Evolutionary conservation across 208 protist genomes (phyloP).

Genomic region (Leishmania turanica): DNA sequence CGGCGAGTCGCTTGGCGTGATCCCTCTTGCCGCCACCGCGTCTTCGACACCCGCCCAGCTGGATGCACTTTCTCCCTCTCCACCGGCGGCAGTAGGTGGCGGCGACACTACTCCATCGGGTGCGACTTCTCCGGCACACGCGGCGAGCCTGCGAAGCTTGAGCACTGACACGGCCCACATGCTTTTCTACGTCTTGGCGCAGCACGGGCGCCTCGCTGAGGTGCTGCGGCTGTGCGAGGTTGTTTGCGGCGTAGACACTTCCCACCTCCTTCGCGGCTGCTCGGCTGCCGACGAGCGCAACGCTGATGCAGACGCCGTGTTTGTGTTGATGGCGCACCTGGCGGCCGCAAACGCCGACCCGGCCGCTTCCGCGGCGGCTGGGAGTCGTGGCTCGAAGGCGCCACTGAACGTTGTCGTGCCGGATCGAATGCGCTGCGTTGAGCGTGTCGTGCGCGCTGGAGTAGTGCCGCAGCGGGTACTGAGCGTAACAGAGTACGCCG

Average conservation of each 20-base stretch:
- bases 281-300: background rate
- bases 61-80: background rate
- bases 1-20: constrained; percentile 3
- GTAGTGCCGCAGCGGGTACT: constrained; percentile 45
- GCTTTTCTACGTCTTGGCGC: constrained; percentile 67
- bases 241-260: background rate
- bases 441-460: constrained; percentile 43
- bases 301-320: background rate
- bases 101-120: background rate
- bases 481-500: constrained; percentile 57
- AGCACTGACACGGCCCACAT: constrained; percentile 10
- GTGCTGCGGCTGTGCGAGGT: constrained; percentile 12
- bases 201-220: constrained; percentile 50
- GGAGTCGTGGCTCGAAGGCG: background rate
- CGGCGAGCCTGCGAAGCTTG: constrained; percentile 6
- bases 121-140: background rate
- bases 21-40: background rate
- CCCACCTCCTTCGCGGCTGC: background rate
- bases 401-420: background rate
- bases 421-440: constrained; percentile 17
- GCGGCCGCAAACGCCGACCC: constrained; percentile 30
- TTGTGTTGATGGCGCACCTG: constrained; percentile 11
- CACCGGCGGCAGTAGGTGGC: background rate
- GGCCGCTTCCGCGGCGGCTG: background rate
- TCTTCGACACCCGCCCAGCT: background rate